Evolutionary conservation across 192 early-diverging fungal genomes (phyloP).

Genomic region (Coemansia sp.): DNA sequence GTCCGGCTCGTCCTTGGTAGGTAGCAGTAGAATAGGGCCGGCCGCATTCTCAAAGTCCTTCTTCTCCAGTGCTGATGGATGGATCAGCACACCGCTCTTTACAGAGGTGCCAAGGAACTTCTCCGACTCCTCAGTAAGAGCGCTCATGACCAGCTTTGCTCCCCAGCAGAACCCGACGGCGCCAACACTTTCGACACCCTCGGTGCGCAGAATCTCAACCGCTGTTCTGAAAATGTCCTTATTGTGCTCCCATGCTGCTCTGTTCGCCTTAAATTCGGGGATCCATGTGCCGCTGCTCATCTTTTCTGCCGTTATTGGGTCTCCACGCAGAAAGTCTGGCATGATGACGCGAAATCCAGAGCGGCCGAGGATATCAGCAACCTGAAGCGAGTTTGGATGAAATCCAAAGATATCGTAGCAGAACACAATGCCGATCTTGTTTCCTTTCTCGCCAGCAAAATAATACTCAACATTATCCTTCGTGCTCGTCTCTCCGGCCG

Average conservation of each 20-base stretch:
- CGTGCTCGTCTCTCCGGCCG: constrained; percentile 32
- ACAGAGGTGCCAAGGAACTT: constrained; percentile 5
- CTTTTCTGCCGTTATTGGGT: constrained; percentile 36
- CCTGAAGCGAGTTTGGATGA: constrained; percentile 63
- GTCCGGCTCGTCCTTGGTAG: constrained; percentile 64
- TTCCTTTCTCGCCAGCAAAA: constrained; percentile 35
- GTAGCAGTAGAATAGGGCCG: constrained; percentile 62
- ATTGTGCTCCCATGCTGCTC: constrained; percentile 27
- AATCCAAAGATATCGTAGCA: constrained; percentile 72
- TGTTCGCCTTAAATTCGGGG: constrained; percentile 33
- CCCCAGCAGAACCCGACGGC: constrained; percentile 76
- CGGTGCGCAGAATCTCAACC: constrained; percentile 22
- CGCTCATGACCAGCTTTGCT: constrained; percentile 58
- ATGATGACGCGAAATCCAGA: constrained; percentile 62
- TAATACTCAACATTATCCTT: constrained; percentile 42
- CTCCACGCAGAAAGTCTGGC: constrained; percentile 65
- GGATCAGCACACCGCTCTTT: constrained; percentile 58
- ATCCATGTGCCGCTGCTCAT: constrained; percentile 40
- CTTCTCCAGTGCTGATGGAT: constrained; percentile 60
- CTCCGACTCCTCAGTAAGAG: constrained; percentile 50
- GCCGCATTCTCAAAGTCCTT: constrained; percentile 55
- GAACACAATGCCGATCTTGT: constrained; percentile 62
- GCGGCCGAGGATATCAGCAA: constrained; percentile 57
- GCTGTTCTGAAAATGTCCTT: constrained; percentile 8
- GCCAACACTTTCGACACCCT: constrained; percentile 57